A percentile compares a stretch with the other conserved stretches of the same genome.
phyloP scores from a whole-genome alignment of 192 early-diverging fungal genomes.

The Coemansia furcata region DNA sequence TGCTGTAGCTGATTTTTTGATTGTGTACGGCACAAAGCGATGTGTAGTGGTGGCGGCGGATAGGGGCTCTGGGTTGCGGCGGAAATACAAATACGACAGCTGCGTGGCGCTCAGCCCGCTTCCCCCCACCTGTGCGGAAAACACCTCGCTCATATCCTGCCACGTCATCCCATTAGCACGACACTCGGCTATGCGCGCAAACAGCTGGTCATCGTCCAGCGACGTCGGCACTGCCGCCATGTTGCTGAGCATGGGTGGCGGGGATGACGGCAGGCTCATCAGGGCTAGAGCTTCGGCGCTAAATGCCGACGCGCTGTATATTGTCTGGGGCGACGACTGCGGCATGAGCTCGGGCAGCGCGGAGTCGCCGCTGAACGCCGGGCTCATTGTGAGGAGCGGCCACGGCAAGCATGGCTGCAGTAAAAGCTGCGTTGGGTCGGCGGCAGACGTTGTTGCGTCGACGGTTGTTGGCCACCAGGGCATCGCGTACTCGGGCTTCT shows the following conservation, averaged over 20 bases:
- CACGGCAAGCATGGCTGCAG: conserved; percentile 9
- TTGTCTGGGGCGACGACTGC: not conserved
- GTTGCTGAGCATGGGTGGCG: not conserved
- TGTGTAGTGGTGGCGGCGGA: not conserved
- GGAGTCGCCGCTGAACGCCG: not conserved
- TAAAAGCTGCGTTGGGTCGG: conserved; percentile 1
- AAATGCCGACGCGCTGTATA: not conserved
- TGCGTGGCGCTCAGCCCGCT: not conserved
- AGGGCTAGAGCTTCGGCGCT: not conserved
- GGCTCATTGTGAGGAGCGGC: conserved; percentile 1
- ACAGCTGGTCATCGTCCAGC: not conserved
- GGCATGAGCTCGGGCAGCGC: not conserved
- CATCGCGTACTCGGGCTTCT: not conserved
- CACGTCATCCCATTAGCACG: not conserved
- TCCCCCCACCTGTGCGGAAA: not conserved
- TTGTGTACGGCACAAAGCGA: not conserved
- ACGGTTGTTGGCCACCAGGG: not conserved
- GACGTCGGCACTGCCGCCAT: not conserved
- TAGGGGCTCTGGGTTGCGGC: not conserved
- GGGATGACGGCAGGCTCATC: not conserved
- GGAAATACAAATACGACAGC: not conserved
- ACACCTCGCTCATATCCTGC: not conserved
- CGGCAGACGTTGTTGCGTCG: not conserved
- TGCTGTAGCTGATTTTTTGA: not conserved
- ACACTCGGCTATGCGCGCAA: not conserved